A percentile compares a stretch with the other conserved stretches of the same genome.
phyloP scores from a whole-genome alignment of 306 rosid genomes.

The Morella rubra region DNA sequence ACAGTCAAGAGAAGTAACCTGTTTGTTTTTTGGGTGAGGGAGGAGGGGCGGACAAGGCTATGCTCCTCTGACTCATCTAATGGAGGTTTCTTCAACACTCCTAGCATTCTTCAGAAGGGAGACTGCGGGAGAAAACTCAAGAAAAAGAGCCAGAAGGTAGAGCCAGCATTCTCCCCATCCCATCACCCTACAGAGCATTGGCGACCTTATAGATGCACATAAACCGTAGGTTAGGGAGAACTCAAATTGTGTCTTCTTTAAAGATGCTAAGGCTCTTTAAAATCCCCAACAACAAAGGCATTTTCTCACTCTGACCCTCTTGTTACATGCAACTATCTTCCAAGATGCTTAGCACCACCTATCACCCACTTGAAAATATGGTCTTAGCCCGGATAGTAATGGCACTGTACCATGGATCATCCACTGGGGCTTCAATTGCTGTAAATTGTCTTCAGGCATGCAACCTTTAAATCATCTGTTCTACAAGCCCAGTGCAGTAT shows the following conservation, averaged over 20 bases:
- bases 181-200: neutral
- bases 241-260: neutral
- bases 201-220: neutral
- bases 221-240: neutral
- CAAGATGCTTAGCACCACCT: neutral
- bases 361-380: neutral
- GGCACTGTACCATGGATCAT: neutral
- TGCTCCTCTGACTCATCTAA: neutral
- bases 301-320: too few species aligned
- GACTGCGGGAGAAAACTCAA: neutral
- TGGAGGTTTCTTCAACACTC: neutral
- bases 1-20: neutral
- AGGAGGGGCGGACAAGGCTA: neutral
- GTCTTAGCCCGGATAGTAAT: neutral
- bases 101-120: neutral
- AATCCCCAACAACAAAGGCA: too few species aligned
- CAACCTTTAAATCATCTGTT: neutral
- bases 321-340: neutral
- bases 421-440: neutral
- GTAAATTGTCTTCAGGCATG: neutral
- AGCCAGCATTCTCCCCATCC: neutral
- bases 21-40: too few species aligned
- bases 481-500: neutral
- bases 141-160: neutral
- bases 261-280: neutral